These are phyloP conservation scores for Pezicula neosporulosa DNA, from an alignment of 2,329 filamentous ascomycete genomes.

Conservation along the genomic window DNA sequence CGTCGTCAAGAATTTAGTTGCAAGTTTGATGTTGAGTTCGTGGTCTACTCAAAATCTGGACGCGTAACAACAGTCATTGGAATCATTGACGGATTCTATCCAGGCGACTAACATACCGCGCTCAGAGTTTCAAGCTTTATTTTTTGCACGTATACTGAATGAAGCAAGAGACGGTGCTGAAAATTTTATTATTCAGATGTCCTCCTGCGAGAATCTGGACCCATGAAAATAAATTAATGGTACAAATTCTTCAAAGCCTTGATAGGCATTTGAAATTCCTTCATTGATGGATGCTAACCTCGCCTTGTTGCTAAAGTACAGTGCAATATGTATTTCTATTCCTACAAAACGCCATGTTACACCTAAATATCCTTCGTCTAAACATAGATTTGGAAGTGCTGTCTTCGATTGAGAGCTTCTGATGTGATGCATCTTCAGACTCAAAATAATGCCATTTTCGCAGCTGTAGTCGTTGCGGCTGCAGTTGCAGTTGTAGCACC, in stretches of 20 bases:
- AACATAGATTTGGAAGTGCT: not conserved
- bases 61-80: too few relatives aligned
- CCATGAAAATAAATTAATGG: not conserved
- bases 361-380: not conserved
- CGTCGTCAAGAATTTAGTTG: too few relatives aligned
- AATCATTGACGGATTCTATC: too few relatives aligned
- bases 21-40: too few relatives aligned
- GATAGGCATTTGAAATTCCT: not conserved
- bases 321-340: not conserved
- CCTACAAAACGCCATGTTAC: not conserved
- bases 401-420: not conserved
- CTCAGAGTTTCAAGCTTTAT: not conserved
- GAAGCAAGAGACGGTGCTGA: not conserved
- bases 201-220: not conserved
- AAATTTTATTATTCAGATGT: not conserved
- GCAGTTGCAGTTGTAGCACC: conserved; percentile 21
- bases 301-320: not conserved
- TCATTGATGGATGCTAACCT: not conserved
- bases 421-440: not conserved
- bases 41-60: too few relatives aligned
- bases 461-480: conserved; percentile 13
- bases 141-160: not conserved
- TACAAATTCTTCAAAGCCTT: not conserved
- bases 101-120: not conserved
- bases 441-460: not conserved